A percentile compares a stretch with the other conserved stretches of the same genome.
phyloP scores from a whole-genome alignment of 1,284 basidiomycete genomes.

The Anthracocystis walkeri region DNA sequence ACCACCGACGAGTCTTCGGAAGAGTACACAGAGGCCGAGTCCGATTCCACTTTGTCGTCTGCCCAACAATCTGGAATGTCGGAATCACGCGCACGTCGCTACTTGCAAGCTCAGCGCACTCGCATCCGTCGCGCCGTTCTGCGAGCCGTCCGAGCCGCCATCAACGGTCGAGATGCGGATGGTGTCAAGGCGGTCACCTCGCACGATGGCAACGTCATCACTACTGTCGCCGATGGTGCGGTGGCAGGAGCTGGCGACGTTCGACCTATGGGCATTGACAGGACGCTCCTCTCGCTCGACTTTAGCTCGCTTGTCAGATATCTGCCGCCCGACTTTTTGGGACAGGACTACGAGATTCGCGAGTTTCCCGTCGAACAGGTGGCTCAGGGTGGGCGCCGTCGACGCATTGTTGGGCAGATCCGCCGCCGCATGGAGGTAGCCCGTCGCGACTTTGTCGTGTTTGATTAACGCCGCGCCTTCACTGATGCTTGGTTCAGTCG shows the following conservation, averaged over 20 bases:
- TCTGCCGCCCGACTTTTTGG: constrained; percentile 58
- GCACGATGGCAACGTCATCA: constrained; percentile 41
- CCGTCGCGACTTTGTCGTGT: constrained; percentile 64
- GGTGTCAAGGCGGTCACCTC: constrained; percentile 42
- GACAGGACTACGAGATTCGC: constrained; percentile 62
- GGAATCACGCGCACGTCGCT: constrained; percentile 42
- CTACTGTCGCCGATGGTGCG: constrained; percentile 39
- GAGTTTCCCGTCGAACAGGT: constrained; percentile 64
- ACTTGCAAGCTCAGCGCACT: constrained; percentile 53
- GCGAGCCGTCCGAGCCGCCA: constrained; percentile 59
- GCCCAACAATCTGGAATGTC: constrained; percentile 26
- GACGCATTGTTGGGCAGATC: constrained; percentile 61
- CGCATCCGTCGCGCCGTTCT: constrained; percentile 59
- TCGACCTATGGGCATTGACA: constrained; percentile 27
- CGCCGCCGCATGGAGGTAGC: constrained; percentile 64
- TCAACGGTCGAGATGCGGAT: constrained; percentile 61
- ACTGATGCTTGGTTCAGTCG: not conserved
- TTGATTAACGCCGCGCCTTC: constrained; percentile 12
- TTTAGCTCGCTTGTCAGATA: constrained; percentile 56
- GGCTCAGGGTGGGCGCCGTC: constrained; percentile 52
- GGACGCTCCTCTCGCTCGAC: constrained; percentile 54
- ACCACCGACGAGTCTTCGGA: constrained; percentile 41
- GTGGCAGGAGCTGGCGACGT: constrained; percentile 30
- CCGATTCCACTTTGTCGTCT: constrained; percentile 28
- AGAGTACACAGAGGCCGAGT: constrained; percentile 38